Base-by-base conservation (phyloP, 2,329 filamentous ascomycete genomes). In the Aulographum hederae region DNA sequence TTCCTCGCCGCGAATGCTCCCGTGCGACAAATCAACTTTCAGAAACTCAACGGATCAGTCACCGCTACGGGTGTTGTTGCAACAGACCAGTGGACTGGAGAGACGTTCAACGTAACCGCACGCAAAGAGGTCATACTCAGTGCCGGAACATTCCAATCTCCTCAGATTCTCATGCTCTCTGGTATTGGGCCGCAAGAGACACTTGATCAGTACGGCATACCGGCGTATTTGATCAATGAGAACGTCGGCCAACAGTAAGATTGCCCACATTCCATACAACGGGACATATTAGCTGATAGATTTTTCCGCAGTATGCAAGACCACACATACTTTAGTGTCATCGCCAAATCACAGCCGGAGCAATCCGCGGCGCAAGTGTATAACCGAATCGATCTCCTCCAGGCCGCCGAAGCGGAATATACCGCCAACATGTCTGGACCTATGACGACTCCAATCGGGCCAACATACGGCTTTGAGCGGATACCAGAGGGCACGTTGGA, bases 401-500 rank as follows among this genome's bases (percentile, higher is more conserved):
- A 46, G 16, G 37, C 35, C 12, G 47, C 46, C 3, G 43, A 48
- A 23, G 37, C 34, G 3, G 34, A 41, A 12, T 50, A 43, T 33
- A 47, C 45, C 35, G 37, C 32, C 8, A 45, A 47, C 32, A 30
- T 46, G 2, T 46, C 43, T 0, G 47, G 48, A 4, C 48, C 39
- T 4, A 47, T 44, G 26, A 50, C 46, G 1, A 44, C 47, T 15
- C 47, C 48, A 0, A 46, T 43, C 1, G 48, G 49, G 1, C 41
- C 49, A 15, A 48, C 46, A 2, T 48, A 50, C 30, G 48, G 42
- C 5, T 52, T 52, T 39, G 41, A 50, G 34, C n/a, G 43, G 36
- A 27, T 46, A 5, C 37, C 38, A 1, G 29, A 34, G 17, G 37
- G 34, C 3, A 36, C 40, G 13, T 38, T 46, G 4, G 25, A 34